These are phyloP conservation scores for Lachnellula cervina DNA, from an alignment of 2,329 filamentous ascomycete species.

Conservation along the genomic window DNA sequence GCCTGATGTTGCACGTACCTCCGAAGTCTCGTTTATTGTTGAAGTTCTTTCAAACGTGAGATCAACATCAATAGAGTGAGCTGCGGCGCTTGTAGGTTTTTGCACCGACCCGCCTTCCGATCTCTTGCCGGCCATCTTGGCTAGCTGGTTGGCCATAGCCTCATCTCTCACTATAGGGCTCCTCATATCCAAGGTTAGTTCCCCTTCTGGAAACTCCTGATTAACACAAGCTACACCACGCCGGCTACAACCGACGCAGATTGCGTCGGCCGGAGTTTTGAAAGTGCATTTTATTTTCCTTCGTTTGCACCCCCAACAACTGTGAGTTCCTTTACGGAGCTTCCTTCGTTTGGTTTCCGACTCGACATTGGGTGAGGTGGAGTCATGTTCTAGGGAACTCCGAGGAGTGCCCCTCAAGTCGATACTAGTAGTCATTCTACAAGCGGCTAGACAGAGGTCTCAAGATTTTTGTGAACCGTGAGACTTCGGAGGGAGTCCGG, in stretches of 20 bases:
- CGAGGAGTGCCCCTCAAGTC: no score
- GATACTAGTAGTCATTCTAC: no score
- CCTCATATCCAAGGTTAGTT: slow-evolving; percentile 10
- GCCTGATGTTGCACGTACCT: no score
- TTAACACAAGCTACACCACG: slow-evolving; percentile 41
- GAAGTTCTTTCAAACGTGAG: no score
- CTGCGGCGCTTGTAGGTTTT: background rate
- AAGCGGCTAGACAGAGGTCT: no score
- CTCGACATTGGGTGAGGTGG: background rate
- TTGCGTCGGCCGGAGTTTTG: slow-evolving; percentile 24
- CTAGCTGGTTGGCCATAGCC: background rate
- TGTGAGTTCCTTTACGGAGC: slow-evolving; percentile 48
- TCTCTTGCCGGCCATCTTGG: background rate
- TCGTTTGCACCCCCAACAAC: slow-evolving; percentile 53
- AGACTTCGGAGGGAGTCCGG: no score
- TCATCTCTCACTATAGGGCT: slow-evolving; percentile 26
- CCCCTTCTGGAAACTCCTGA: slow-evolving; percentile 43
- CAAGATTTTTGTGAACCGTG: no score
- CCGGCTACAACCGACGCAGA: slow-evolving; percentile 40
- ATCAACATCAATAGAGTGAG: no score
- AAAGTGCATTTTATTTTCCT: slow-evolving; percentile 48
- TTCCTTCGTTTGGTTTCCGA: slow-evolving; percentile 35
- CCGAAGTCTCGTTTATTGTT: no score
- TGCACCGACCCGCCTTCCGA: background rate
- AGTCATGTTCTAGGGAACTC: no score